phyloP scores from a whole-genome alignment of 192 early-diverging fungal species.

The Backusella luteola region DNA sequence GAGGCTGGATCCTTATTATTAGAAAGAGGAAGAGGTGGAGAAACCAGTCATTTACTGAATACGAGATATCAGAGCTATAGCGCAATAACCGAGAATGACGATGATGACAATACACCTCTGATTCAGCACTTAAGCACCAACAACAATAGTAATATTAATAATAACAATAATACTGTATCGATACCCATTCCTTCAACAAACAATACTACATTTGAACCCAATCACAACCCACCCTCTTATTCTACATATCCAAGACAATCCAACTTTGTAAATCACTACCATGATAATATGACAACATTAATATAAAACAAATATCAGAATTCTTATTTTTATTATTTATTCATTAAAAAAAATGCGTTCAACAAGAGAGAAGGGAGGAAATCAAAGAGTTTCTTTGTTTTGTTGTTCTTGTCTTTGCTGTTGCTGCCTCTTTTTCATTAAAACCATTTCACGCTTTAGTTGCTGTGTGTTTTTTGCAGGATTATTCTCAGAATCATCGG shows the following conservation, averaged over 20 bases:
- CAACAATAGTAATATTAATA: not conserved
- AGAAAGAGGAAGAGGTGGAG: conserved; percentile 6
- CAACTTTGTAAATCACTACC: not conserved
- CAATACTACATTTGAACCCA: not conserved
- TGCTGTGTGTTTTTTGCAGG: not conserved
- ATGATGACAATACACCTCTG: conserved; percentile 6
- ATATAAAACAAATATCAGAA: not conserved
- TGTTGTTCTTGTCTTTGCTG: not conserved
- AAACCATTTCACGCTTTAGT: not conserved
- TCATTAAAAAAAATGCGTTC: not conserved
- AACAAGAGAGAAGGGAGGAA: not conserved
- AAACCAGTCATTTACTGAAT: conserved; percentile 1
- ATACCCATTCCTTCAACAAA: conserved; percentile 10
- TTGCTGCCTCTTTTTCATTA: not conserved
- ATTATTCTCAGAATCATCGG: not conserved
- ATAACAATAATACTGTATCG: not conserved
- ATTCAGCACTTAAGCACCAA: conserved; percentile 1
- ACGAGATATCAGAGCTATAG: not conserved
- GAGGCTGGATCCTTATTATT: conserved; percentile 32
- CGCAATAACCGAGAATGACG: not conserved
- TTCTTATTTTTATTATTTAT: not conserved
- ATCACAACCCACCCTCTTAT: conserved; percentile 9
- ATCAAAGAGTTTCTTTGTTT: not conserved
- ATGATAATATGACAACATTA: not conserved
- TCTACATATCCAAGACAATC: not conserved